Evolutionary conservation across 139 green algal species (phyloP).

Genomic region (Closterium sp.): DNA sequence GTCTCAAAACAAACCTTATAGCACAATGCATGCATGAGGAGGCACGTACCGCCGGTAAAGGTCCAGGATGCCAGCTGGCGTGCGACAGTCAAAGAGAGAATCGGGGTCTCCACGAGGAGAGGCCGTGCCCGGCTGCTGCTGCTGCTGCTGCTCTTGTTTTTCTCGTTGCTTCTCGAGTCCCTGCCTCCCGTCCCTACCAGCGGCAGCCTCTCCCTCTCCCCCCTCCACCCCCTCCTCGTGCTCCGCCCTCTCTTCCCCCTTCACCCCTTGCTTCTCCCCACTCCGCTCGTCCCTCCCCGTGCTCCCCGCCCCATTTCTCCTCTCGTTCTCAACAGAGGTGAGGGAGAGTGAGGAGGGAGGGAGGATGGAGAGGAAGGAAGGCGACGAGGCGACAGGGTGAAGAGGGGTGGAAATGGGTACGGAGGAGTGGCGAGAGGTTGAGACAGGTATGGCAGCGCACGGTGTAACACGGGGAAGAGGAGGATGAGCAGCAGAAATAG

Average conservation of each 20-base stretch:
- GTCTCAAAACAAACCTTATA: too few relatives aligned
- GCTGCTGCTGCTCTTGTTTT: not conserved
- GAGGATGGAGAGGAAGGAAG: not conserved
- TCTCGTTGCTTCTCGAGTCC: not conserved
- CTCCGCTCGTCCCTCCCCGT: not conserved
- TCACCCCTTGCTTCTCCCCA: not conserved
- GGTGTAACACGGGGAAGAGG: not conserved
- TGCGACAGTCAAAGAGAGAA: not conserved
- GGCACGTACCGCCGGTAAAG: not conserved
- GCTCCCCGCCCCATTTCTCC: not conserved
- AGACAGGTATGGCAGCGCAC: not conserved
- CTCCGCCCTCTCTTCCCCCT: too few relatives aligned
- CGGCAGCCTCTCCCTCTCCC: not conserved
- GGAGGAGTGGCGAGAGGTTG: not conserved
- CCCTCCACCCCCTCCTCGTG: not conserved
- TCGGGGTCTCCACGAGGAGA: not conserved
- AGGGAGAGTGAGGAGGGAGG: too few relatives aligned
- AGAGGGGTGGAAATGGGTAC: not conserved
- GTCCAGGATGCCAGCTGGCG: slow-evolving; percentile 1
- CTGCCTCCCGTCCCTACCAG: not conserved
- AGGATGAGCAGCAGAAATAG: not conserved
- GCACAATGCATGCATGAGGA: too few relatives aligned
- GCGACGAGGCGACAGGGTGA: not conserved
- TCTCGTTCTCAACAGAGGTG: not conserved
- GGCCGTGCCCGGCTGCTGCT: not conserved